Evolutionary conservation across 352 stramenopile genomes (phyloP).

Genomic region (Plasmopara viticola): DNA sequence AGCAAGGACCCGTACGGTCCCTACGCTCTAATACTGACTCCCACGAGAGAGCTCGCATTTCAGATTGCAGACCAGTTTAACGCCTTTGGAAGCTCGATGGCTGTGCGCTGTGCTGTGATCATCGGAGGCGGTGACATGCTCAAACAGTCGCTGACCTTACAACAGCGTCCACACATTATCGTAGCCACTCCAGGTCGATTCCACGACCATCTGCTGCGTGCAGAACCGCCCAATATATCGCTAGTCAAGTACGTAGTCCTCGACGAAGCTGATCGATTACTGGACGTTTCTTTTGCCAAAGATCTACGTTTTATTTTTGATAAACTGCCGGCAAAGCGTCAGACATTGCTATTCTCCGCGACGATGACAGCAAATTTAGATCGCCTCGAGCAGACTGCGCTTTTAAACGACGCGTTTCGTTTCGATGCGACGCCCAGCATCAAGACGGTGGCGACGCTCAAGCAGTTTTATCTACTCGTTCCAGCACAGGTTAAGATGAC

Average conservation of each 20-base stretch:
- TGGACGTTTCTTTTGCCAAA: slow-evolving; percentile 81
- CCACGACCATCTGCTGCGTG: slow-evolving; percentile 88
- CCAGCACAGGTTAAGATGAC: slow-evolving; percentile 94
- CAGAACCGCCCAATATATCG: slow-evolving; percentile 84
- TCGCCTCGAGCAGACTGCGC: slow-evolving; percentile 62
- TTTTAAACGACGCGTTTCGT: slow-evolving; percentile 48
- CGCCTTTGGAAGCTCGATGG: slow-evolving; percentile 89
- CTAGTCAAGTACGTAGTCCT: slow-evolving; percentile 95
- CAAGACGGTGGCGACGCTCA: slow-evolving; percentile 89
- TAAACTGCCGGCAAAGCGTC: slow-evolving; percentile 68
- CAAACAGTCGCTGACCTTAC: slow-evolving; percentile 87
- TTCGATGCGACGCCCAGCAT: slow-evolving; percentile 72
- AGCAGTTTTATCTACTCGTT: slow-evolving; percentile 98
- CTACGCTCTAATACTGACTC: slow-evolving; percentile 94
- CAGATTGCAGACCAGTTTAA: slow-evolving; percentile 98
- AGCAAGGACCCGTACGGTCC: slow-evolving; percentile 92
- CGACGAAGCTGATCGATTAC: slow-evolving; percentile 96
- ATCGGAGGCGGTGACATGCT: slow-evolving; percentile 95
- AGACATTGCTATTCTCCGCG: slow-evolving; percentile 96
- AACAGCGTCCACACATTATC: slow-evolving; percentile 92
- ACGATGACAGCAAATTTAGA: slow-evolving; percentile 95
- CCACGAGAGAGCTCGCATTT: slow-evolving; percentile 96
- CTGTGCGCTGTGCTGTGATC: slow-evolving; percentile 88
- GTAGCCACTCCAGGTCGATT: slow-evolving; percentile 96
- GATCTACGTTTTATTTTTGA: slow-evolving; percentile 87